Evolutionary conservation across 2,329 filamentous ascomycete genomes (phyloP), one percentile per base, ranked within the genome.

Genomic region (Colletotrichum plurivorum): DNA sequence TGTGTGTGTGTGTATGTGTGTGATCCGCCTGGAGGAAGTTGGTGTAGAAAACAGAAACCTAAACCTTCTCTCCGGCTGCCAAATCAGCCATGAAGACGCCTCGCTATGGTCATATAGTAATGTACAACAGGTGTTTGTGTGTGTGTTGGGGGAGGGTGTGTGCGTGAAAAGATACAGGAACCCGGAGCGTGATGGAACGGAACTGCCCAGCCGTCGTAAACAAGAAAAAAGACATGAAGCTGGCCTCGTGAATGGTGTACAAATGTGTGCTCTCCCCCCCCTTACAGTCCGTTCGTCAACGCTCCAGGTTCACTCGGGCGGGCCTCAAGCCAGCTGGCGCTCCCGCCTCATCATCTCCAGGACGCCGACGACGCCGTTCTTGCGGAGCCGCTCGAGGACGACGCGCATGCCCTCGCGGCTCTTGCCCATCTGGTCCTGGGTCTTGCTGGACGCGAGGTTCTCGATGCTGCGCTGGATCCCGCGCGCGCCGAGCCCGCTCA

Each of bases 391-490:
- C 79, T 94, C 92, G 22, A 96, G 84, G 9, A 96, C 93, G 45
- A 95, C 89, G 65, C 89, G 90, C 93, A 96, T 95, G 56, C 93
- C 93, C 78, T 95, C 92, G 57, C 92, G 90, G 73, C 92, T 93
- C 82, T 95, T 95, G 59, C 91, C 90, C 74, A 95, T 87, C 77
- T 93, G 92, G 74, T 92, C 91, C 72, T 92, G 88, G 5, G 93
- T 94, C 77, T 93, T 92, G 76, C 90, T 92, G 46, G 93, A 90
- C 12, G 92, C 93, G 70, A 95, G 90, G 62, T 88, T 88, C 82
- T 96, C 93, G 75, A 96, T 95, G 75, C 90, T 94, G 72, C 91
- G 85, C 78, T 95, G 92, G 53, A 95, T 88, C n/a, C 92, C 88
- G 49, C 87, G 88, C 16, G 91, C 89, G 15, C 92, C 91, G 85